Evolutionary conservation across 1,139 yeast genomes (phyloP).

Genomic region (Lodderomyces pseudojiufengensis): DNA sequence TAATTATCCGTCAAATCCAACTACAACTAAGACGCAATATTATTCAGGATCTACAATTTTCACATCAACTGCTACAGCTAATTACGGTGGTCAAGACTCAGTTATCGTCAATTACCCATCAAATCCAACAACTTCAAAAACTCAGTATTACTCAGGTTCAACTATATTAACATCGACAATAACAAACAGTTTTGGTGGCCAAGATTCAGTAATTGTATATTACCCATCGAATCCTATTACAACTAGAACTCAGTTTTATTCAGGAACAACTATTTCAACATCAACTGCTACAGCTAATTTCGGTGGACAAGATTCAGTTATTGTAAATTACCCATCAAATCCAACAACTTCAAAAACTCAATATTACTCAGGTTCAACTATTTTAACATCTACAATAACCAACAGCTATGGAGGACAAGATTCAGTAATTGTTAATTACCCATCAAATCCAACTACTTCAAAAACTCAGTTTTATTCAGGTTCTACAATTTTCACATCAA

Average conservation of each 20-base stretch:
- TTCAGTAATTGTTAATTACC: slow-evolving; percentile 18
- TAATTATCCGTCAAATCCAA: slow-evolving; percentile 14
- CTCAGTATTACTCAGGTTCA: slow-evolving; percentile 14
- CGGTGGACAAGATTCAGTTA: slow-evolving; percentile 16
- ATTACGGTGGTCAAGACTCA: slow-evolving; percentile 14
- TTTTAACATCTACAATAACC: slow-evolving; percentile 10
- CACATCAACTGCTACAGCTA: slow-evolving; percentile 12
- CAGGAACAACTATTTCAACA: slow-evolving; percentile 6
- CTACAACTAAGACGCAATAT: slow-evolving; percentile 11
- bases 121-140: slow-evolving; percentile 12
- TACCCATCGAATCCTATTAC: slow-evolving; percentile 16
- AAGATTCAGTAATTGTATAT: slow-evolving; percentile 18
- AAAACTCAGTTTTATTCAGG: slow-evolving; percentile 10
- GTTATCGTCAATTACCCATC: slow-evolving; percentile 19
- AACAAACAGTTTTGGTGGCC: slow-evolving; percentile 11
- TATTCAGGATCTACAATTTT: slow-evolving; percentile 14
- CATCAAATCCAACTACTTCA: slow-evolving; percentile 13
- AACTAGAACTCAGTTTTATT: slow-evolving; percentile 11
- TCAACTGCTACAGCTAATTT: slow-evolving; percentile 11
- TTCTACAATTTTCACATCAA: slow-evolving; percentile 5
- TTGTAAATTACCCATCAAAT: slow-evolving; percentile 17
- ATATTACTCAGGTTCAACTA: slow-evolving; percentile 10
- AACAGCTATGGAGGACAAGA: slow-evolving; percentile 17
- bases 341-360: slow-evolving; percentile 14
- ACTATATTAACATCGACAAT: slow-evolving; percentile 11